Percentiles rank a stretch among this genome's conserved stretches.
phyloP scores from a whole-genome alignment of 202 grass and related monocot genomes.

The Zizania palustris region DNA sequence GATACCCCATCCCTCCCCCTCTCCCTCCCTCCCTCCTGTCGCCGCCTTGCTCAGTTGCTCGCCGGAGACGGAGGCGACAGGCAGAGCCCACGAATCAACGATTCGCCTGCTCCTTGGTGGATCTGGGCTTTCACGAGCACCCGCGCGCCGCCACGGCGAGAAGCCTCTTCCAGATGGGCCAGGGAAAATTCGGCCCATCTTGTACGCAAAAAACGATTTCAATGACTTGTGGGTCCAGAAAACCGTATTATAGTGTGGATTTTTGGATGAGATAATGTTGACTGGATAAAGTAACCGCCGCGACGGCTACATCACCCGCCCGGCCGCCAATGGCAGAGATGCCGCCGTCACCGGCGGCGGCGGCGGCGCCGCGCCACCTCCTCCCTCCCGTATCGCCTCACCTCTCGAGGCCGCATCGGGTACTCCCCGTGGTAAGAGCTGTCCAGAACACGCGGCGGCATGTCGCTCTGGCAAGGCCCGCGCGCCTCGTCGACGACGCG shows the following conservation, averaged over 20 bases:
- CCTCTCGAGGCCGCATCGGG: constrained; percentile 6
- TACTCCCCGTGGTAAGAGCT: constrained; percentile 7
- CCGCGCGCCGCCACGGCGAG: no score
- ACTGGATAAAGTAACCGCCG: constrained; percentile 39
- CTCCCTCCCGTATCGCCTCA: constrained; percentile 20
- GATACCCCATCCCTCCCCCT: constrained; percentile 48
- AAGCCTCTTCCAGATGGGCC: background rate
- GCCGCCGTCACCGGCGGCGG: constrained; percentile 14
- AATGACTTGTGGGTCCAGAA: no score
- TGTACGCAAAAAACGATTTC: background rate
- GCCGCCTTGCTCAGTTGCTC: constrained; percentile 21
- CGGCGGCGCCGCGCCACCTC: constrained; percentile 29
- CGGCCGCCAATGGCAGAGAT: constrained; percentile 1
- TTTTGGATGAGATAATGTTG: background rate
- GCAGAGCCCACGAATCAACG: constrained; percentile 18
- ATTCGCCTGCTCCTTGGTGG: background rate
- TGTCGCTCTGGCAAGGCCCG: constrained; percentile 28
- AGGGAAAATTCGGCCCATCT: constrained; percentile 20
- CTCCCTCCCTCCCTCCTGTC: background rate
- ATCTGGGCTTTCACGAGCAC: background rate
- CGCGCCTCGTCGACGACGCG: constrained; percentile 36
- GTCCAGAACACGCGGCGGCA: background rate
- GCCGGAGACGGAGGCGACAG: constrained; percentile 43
- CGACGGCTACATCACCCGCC: background rate
- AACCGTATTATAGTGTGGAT: no score